Evolutionary conservation across 2,329 filamentous ascomycete species (phyloP), one percentile per base, ranked within the genome.

Genomic region (Penicillium sp.): DNA sequence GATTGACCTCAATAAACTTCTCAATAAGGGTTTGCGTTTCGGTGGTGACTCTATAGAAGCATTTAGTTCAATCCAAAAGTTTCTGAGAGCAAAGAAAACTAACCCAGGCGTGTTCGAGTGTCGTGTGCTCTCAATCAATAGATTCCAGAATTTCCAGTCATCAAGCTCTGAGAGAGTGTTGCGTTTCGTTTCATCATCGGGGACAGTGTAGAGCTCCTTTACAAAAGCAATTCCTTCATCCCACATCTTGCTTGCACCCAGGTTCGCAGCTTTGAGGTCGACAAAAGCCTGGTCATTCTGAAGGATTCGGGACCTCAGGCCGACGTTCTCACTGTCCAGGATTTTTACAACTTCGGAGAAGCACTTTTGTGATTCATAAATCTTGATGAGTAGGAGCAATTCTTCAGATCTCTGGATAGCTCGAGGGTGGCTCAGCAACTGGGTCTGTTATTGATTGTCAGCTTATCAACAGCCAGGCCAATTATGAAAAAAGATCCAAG

Each of bases 401-500:
- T 75, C 72, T 51, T 73, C 70, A 25, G 65, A 50, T n/a, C 56
- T 68, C 53, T 72, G 68, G 18, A 74, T 69, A 23, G 68, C 65
- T 58, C 69, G 68, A 33, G 65, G 60, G 33, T 60, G 59, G 45
- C 64, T 68, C 46, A 64, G 52, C 33, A 63, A 45, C 43, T 70
- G 61, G 48, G 69, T 63, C 69, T 73, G 49, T 53, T 18, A 20
- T 6, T 26, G 27, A 32, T 15, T 36, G 28, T 32, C 16, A 27
- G 14, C 25, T 23, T 23, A 7, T 23, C 14, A 13, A 27, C 17
- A 27, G 20, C 16, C 15, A 11, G 19, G 21, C 31, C 14, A 41
- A 39, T 30, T 19, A 16, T 23, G 15, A 32, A 27, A 29, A 29
- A 36, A n/a, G n/a, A 23, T 39, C n/a, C 11, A 40, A 19, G 14